Percentiles rank a stretch among this genome's conserved stretches.
Evolutionary conservation across 345 rosid species (phyloP).

Genomic region (Sisymbrium irio): DNA sequence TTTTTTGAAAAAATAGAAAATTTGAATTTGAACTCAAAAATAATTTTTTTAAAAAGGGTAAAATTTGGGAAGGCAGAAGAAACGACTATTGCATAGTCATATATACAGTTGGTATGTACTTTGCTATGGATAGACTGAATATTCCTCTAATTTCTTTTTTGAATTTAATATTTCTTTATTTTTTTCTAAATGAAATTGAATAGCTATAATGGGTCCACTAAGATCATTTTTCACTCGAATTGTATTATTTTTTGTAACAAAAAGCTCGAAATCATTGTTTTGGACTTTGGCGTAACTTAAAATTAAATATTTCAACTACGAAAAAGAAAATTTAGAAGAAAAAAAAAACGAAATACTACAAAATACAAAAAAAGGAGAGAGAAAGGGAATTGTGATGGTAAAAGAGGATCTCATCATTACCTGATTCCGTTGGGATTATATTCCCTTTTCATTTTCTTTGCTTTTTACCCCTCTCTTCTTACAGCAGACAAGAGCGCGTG

Average conservation of each 20-base stretch:
- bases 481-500: constrained; percentile 29
- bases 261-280: not conserved
- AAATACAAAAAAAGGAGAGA: not conserved
- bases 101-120: constrained; percentile 18
- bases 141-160: not conserved
- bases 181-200: not conserved
- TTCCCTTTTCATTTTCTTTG: constrained; percentile 17
- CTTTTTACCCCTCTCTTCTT: not conserved
- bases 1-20: not conserved
- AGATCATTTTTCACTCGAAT: not conserved
- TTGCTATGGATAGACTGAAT: not conserved
- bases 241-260: not conserved
- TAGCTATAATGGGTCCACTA: too few relatives aligned
- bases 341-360: not conserved
- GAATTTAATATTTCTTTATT: not conserved
- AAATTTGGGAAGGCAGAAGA: not conserved
- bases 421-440: constrained; percentile 40
- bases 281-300: not conserved
- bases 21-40: not conserved
- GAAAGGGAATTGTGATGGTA: not conserved
- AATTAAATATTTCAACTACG: too few relatives aligned
- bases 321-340: not conserved
- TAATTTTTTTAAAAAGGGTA: not conserved
- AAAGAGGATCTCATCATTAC: constrained; percentile 31
- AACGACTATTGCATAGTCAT: not conserved